phyloP scores from a whole-genome alignment of 495 filamentous ascomycete genomes.

The Neurospora africana region DNA sequence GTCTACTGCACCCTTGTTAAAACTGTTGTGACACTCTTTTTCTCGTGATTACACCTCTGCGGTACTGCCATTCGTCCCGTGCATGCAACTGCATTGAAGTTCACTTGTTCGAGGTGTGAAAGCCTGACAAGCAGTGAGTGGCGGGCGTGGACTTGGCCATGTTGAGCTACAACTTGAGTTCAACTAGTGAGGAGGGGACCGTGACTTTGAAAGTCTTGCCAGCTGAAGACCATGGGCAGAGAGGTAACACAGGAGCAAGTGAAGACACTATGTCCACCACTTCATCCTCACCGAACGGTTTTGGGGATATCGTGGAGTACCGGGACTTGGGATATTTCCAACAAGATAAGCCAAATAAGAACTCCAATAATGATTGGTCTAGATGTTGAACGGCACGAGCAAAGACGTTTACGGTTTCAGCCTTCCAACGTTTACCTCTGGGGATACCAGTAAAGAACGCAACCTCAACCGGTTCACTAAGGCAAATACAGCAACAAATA shows the following conservation, averaged over 20 bases:
- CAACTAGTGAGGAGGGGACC: neutral
- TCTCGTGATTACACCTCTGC: neutral
- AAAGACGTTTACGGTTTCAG: neutral
- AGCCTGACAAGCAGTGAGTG: neutral
- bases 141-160: neutral
- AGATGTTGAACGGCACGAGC: neutral
- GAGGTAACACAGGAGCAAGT: neutral
- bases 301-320: neutral
- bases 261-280: neutral
- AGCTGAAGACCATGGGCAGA: neutral
- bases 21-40: neutral
- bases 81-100: neutral
- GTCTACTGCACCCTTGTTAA: neutral
- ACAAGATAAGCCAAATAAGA: neutral
- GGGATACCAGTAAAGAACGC: too few species aligned
- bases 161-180: neutral
- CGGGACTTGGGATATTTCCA: neutral
- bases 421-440: too few species aligned
- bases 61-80: neutral
- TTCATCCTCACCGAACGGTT: neutral
- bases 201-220: neutral
- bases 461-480: too few species aligned
- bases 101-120: neutral
- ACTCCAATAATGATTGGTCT: neutral
- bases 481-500: too few species aligned